Evolutionary conservation across 2,329 filamentous ascomycete genomes (phyloP), one percentile per base, ranked within the genome.

Genomic region (Diaporthe sp.): DNA sequence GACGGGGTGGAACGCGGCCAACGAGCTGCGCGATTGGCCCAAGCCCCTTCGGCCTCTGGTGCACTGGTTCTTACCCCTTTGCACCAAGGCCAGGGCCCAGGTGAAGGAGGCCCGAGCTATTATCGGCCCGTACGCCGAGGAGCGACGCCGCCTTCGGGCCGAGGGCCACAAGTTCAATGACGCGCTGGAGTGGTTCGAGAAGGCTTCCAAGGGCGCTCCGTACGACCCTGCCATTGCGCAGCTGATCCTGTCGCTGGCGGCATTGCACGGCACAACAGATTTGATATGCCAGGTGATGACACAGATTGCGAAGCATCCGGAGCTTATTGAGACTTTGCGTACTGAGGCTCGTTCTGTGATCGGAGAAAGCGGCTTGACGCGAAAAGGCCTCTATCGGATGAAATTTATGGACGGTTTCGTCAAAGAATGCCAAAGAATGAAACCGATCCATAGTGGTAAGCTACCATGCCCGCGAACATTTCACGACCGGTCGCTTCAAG

Each of bases 201-300:
- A 85, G 44, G 76, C 81, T 17, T 61, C 42, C 35, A 58, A 10
- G 22, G 55, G 55, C 32, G 79, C 82, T 2, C 79, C 80, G 0
- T 78, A 81, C 68, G 81, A 86, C 76, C 80, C 80, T 44, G 82
- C 80, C 8, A 78, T 77, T 22, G 79, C 78, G 0, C 83, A 86
- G 77, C 77, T 86, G 15, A 78, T 78, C 25, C 73, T 86, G 25
- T 81, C 82, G 9, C 77, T 83, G 71, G 84, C 82, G 0, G 83
- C 84, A 3, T 84, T 86, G 25, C 84, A 87, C 74, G 86, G 83
- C 9, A 85, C 85, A 0, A 82, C 83, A 0, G 82, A 84, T 37
- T 72, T 80, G 3, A 30, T 82, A 1, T 80, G 81, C 1, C 82
- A 84, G 30, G 77, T 83, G 2, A 76, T 88, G 63, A 82, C 81